Percentiles rank a stretch among this genome's conserved stretches.
Conservation (phyloP, 345 rosid species). For the Carallia pectinifolia region DNA sequence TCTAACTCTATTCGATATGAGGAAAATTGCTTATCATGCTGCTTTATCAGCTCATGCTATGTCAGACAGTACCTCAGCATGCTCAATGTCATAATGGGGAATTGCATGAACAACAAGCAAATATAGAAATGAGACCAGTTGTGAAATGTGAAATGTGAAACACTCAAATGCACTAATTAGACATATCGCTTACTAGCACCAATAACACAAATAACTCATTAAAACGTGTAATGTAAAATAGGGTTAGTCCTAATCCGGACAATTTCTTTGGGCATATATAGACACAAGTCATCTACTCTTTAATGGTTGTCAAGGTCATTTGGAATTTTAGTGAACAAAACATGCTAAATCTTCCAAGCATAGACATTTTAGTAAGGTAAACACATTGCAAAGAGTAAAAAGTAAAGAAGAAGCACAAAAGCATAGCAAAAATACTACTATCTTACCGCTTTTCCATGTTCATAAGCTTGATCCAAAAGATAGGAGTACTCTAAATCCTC, state of each 20-base stretch:
- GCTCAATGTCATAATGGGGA: neutral
- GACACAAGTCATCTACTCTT: neutral
- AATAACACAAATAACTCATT: neutral
- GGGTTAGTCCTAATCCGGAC: neutral
- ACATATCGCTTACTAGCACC: neutral
- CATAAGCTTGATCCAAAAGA: constrained; percentile 84
- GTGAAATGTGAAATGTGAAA: too few species aligned
- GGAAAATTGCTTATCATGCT: too few species aligned
- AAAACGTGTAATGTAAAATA: neutral
- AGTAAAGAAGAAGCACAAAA: neutral
- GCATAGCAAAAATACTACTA: constrained; percentile 4
- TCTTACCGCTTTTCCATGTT: constrained; percentile 78
- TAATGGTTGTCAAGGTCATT: neutral
- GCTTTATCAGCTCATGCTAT: neutral
- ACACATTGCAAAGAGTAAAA: neutral
- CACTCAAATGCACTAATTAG: neutral
- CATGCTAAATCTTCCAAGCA: too few species aligned
- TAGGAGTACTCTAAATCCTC: constrained; percentile 95
- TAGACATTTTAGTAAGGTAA: too few species aligned
- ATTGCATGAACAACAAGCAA: neutral
- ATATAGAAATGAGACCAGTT: neutral
- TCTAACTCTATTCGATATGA: too few species aligned
- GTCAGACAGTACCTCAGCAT: neutral
- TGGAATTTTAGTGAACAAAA: too few species aligned
- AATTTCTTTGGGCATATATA: neutral